Conservation (phyloP, 352 stramenopile species). For the Paralagenidium karlingii region DNA sequence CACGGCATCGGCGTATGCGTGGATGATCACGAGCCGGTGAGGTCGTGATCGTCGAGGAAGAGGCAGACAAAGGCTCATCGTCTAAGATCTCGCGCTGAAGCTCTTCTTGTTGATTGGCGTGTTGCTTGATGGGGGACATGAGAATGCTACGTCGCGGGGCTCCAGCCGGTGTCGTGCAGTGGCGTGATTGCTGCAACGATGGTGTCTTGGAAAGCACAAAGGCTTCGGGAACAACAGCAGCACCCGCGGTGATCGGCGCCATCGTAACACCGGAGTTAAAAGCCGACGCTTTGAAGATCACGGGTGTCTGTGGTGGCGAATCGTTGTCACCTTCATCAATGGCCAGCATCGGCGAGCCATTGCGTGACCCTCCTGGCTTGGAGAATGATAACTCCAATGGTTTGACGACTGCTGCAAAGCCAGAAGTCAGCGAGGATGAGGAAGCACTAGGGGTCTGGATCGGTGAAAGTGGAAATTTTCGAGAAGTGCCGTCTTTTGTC, state of each 20-base stretch:
- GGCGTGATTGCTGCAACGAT: constrained; percentile 3
- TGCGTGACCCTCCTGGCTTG: no score
- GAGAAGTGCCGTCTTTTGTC: neutral
- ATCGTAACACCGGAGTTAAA: neutral
- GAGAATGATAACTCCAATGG: constrained; percentile 4
- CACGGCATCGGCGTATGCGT: no score
- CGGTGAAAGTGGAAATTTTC: neutral
- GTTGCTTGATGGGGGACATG: constrained; percentile 11
- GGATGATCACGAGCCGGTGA: no score
- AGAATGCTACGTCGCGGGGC: neutral
- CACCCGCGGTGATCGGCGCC: neutral
- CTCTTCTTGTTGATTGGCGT: constrained; percentile 2
- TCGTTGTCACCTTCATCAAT: neutral
- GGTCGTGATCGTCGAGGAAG: no score
- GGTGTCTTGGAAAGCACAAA: neutral
- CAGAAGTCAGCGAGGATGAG: neutral
- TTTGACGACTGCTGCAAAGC: neutral
- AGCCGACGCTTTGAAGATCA: neutral
- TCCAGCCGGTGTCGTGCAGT: constrained; percentile 1
- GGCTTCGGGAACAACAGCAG: constrained; percentile 1
- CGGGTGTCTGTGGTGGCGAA: neutral
- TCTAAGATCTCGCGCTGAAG: constrained; percentile 5
- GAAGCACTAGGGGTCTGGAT: neutral
- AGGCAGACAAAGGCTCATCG: constrained; percentile 4
- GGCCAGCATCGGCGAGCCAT: no score